Base-by-base conservation (phyloP, 176 grass and related monocot genomes). In the Eleusine indica region DNA sequence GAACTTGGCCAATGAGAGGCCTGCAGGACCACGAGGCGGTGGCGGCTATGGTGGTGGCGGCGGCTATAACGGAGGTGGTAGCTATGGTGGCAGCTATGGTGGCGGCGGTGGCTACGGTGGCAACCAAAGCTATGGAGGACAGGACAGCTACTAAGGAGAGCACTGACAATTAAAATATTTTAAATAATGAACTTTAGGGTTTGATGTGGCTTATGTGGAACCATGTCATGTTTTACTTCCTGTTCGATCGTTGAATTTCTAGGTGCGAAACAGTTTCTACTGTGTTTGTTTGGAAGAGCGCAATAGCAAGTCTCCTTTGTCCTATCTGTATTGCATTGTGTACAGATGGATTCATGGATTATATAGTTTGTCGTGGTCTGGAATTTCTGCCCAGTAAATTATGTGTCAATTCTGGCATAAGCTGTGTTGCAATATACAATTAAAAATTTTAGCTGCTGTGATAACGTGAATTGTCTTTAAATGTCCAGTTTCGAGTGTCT, bases 1-100 rank as follows among this genome's bases (percentile, higher is more conserved):
- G n/a, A 96, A 91, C 78, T 32, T 85, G 0, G 96, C 91, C 6
- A 92, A 86, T 47, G 96, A 94, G 0, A 90, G 87, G 68, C 85
- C 93, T 39, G 16, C 75, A 0, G 86, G 81, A 35, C 42, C 39
- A 51, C 62, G 76, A 30, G 64, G 84, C 18, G 75, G 21, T 2
- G 83, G 88, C 4, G 87, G 87, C 21, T 64, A 64, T 0, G 75
- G 80, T 2, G n/a, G 75, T 25, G 62, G 62, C 0, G 71, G 62
- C 0, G 71, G 21, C 5, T 64, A 25, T 8, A n/a, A 19, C 14
- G 77, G 83, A 7, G 74, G 82, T 8, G 44, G 82, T 16, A 37
- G 42, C 2, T 11, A 42, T 3, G 73, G 72, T 0, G 78, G 82
- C 1, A 2, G 32, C 32, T 35, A 35, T 0, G 49, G 56, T 1